These are phyloP conservation scores for Bidens hawaiensis DNA, from an alignment of 140 eudicot species.

Conservation along the genomic window DNA sequence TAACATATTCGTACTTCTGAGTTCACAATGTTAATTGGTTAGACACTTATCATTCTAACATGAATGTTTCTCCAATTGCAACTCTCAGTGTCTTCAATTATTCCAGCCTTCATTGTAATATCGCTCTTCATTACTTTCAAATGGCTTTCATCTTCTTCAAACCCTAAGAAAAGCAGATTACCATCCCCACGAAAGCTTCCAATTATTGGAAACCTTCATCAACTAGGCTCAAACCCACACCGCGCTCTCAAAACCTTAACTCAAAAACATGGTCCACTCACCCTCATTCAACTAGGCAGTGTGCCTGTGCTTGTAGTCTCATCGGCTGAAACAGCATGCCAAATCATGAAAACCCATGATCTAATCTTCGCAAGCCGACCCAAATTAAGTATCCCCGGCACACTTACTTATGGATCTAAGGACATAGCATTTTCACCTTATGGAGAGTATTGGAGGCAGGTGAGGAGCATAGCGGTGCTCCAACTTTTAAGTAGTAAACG, in stretches of 20 bases:
- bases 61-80: no score
- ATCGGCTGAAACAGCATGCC: not conserved
- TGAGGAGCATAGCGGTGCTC: constrained; percentile 10
- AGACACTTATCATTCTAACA: no score
- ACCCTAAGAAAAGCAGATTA: not conserved
- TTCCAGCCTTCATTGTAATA: no score
- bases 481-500: constrained; percentile 8
- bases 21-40: no score
- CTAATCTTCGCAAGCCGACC: not conserved
- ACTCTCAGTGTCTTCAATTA: no score
- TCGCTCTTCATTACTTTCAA: not conserved
- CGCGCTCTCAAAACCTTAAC: not conserved
- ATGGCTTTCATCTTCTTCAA: not conserved
- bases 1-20: no score
- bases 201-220: not conserved
- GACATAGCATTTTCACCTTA: constrained; percentile 21
- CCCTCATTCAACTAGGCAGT: not conserved
- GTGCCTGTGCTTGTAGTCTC: not conserved
- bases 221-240: not conserved
- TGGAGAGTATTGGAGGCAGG: constrained; percentile 25
- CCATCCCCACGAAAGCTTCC: not conserved
- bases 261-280: not conserved
- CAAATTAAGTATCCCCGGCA: not conserved
- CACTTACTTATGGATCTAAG: not conserved
- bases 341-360: constrained; percentile 10